Evolutionary conservation across 148 eudicot species (phyloP), one percentile per base, ranked within the genome.

Genomic region (Nepenthes mirabilis): DNA sequence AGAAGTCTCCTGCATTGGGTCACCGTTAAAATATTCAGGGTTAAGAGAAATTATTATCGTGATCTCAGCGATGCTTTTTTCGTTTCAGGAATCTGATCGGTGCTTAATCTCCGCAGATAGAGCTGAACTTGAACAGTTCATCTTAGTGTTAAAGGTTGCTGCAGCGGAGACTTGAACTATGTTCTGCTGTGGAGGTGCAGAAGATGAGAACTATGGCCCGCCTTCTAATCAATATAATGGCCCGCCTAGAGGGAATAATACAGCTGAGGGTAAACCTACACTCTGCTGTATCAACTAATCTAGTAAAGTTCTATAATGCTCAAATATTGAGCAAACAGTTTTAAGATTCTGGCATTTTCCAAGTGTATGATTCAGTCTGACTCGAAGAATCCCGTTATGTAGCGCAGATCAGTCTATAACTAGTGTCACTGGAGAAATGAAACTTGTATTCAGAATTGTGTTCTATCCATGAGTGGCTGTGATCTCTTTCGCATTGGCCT

Each of bases 121-220:
- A 40, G 45, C 45, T 40, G 45, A 40, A 40, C 45, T 3, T 40
- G 11, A 11, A 11, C 55, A 11, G 14, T 52, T 52, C 5, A 35
- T 54, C n/a, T 68, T 53, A 23, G 65, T 14, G 45, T 40, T 40
- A 8, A 40, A 1, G 54, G 67, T 23, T 56, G 33, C 60, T 69
- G 69, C 61, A 68, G 64, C 70, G 56, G 68, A 60, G 57, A 74
- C 64, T 70, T 62, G 71, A 80, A 71, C 60, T 60, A 86, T 86
- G 94, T 78, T 77, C 74, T 86, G 94, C 68, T 86, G 94, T 62
- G 86, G 94, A 69, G 94, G 84, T 56, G 76, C 75, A 70, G 89
- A 86, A 70, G 94, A 86, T 74, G 94, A 83, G 67, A 61, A 52
- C 56, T 37, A 49, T 32, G 84, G 80, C 7, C 94, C 94, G 9